Evolutionary conservation across 2,329 filamentous ascomycete genomes (phyloP), one percentile per base, ranked within the genome.

Genomic region (Cordyceps militaris): DNA sequence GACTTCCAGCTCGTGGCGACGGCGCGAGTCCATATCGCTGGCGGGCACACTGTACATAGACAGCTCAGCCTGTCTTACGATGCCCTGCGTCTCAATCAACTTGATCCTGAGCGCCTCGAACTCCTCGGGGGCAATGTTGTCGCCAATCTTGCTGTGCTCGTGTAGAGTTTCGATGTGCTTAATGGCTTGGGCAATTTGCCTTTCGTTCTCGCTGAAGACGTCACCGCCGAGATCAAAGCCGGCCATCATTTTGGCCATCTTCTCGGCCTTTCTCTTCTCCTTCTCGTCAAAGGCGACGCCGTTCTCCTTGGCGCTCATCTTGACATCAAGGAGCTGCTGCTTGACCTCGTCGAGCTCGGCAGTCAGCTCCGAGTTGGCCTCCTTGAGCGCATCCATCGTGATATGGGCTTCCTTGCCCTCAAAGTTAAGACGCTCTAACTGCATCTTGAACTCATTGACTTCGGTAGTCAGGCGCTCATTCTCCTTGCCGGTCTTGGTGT

Each of bases 181-280:
- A 64, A 97, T 93, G 61, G 91, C 87, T 61, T 88, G 85, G 60
- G 89, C 85, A 59, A 99, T 89, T 52, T 85, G 86, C 62, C 87
- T 83, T 72, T 99, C 94, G 65, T 96, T 96, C 59, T 94, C 89
- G 64, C 91, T 96, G 71, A 97, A 96, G 32, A 95, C 86, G 59
- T 97, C 92, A 50, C 88, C 87, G 46, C 91, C 93, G 34, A 99
- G 83, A 67, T 99, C 93, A 66, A 99, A 97, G 3, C 93, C 91
- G 59, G 94, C 94, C 93, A 99, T 97, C 94, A 99, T 99, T 81
- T 97, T 89, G 44, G 94, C 94, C 94, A 99, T 99, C 75, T 95
- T 94, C 76, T 99, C 94, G 1, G 92, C 91, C 81, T 99, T 99
- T 77, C 91, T 92, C 79, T 91, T 93, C 75, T 97, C 95, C 80